Evolutionary conservation across 495 filamentous ascomycete species (phyloP).

Genomic region (Apodospora peruviana): DNA sequence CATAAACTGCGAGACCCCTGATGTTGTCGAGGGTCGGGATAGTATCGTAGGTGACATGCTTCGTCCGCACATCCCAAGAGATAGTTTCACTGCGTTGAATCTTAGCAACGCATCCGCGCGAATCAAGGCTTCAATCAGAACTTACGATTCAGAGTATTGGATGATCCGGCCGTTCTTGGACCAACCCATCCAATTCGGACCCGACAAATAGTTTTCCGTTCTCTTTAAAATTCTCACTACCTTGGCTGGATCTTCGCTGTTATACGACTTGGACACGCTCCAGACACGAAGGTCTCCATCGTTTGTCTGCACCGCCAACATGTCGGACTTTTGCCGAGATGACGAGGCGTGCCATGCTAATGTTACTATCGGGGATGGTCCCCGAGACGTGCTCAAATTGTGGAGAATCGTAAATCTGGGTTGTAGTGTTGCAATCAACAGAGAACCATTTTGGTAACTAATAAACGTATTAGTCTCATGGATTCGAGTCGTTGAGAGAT

Average conservation of each 20-base stretch:
- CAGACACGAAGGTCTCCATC: constrained; percentile 94
- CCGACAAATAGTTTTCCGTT: constrained; percentile 64
- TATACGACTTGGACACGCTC: constrained; percentile 87
- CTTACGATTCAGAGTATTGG: constrained; percentile 88
- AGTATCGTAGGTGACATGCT: constrained; percentile 81
- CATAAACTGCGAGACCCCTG: constrained; percentile 78
- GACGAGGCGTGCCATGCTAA: constrained; percentile 97
- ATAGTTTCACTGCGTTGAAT: constrained; percentile 65
- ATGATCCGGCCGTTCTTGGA: constrained; percentile 96
- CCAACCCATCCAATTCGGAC: constrained; percentile 95
- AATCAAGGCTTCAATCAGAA: constrained; percentile 13
- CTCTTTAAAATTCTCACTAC: constrained; percentile 84
- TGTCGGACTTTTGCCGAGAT: constrained; percentile 94
- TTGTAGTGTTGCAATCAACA: constrained; percentile 81
- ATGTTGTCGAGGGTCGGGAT: constrained; percentile 82
- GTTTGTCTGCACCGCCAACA: constrained; percentile 87
- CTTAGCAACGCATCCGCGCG: not conserved
- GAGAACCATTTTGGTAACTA: constrained; percentile 93
- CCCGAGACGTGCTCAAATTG: constrained; percentile 75
- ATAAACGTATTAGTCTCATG: constrained; percentile 23
- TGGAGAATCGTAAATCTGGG: constrained; percentile 93
- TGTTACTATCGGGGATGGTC: constrained; percentile 83
- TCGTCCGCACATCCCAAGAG: constrained; percentile 95
- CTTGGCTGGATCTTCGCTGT: constrained; percentile 66
- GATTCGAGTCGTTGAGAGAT: not conserved